Percentiles rank a stretch among this genome's conserved stretches.
phyloP scores from a whole-genome alignment of 1,284 basidiomycete species.

The Phylloporus sp. region DNA sequence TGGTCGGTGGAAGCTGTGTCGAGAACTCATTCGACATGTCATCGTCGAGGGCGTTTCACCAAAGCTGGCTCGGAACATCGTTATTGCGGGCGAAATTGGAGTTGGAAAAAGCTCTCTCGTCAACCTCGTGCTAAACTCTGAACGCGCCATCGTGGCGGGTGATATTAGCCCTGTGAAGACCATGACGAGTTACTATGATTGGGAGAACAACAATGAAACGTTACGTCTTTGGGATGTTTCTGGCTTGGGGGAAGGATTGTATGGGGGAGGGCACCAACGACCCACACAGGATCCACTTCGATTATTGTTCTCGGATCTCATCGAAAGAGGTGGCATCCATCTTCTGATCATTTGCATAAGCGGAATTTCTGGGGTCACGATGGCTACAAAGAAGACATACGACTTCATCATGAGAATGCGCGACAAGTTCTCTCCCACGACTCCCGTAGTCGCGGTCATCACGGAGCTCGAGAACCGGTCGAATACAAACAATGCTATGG shows the following conservation, averaged over 20 bases:
- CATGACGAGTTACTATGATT: constrained; percentile 23
- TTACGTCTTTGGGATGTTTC: constrained; percentile 37
- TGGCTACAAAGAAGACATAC: too few relatives aligned
- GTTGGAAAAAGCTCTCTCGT: constrained; percentile 41
- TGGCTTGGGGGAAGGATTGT: constrained; percentile 27
- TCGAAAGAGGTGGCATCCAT: constrained; percentile 29
- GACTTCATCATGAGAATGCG: too few relatives aligned
- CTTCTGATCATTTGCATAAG: too few relatives aligned
- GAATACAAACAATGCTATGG: too few relatives aligned
- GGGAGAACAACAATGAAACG: constrained; percentile 19
- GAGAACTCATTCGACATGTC: constrained; percentile 28
- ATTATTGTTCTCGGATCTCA: constrained; percentile 33
- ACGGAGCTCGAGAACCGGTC: too few relatives aligned
- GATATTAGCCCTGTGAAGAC: constrained; percentile 33
- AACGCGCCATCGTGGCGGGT: constrained; percentile 28
- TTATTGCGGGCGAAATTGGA: constrained; percentile 39
- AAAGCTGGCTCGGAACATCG: constrained; percentile 34
- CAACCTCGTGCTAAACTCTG: constrained; percentile 35
- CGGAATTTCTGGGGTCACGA: too few relatives aligned
- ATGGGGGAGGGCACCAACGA: constrained; percentile 24
- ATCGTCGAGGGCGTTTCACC: constrained; percentile 33
- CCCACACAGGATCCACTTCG: constrained; percentile 30
- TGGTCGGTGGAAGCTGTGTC: constrained; percentile 32
- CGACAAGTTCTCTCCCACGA: too few relatives aligned
- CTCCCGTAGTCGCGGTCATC: too few relatives aligned